Conservation (phyloP, 192 early-diverging fungal species). For the Jimgerdemannia lactiflua region DNA sequence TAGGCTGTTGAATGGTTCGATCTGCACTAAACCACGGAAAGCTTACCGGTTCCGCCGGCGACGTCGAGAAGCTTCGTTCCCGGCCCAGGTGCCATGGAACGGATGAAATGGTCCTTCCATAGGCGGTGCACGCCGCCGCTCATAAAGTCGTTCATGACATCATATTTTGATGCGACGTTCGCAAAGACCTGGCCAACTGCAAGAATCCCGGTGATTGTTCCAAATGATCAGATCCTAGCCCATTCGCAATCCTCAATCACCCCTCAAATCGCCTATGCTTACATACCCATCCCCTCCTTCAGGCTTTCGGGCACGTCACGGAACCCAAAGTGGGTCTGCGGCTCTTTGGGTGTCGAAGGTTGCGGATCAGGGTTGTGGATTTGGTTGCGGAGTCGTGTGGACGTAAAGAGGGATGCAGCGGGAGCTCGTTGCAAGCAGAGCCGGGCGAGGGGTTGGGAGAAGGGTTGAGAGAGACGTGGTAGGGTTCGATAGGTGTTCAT, state of each 20-base stretch:
- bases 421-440: background rate
- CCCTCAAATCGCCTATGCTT: background rate
- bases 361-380: background rate
- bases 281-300: conserved; percentile 82
- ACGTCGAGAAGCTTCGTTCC: conserved; percentile 91
- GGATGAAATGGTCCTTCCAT: conserved; percentile 97
- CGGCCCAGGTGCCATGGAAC: conserved; percentile 73
- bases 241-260: background rate
- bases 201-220: background rate
- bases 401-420: background rate
- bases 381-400: background rate
- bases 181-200: conserved; percentile 87
- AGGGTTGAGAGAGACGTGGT: background rate
- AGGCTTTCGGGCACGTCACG: conserved; percentile 78
- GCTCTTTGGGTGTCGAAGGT: background rate
- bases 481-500: background rate
- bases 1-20: background rate
- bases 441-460: background rate
- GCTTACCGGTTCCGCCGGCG: conserved; percentile 90
- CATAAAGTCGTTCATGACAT: conserved; percentile 99
- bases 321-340: conserved; percentile 93
- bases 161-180: conserved; percentile 95
- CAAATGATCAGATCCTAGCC: background rate
- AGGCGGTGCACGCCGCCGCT: conserved; percentile 88
- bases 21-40: background rate